Evolutionary conservation across 768 basidiomycete species (phyloP).

Genomic region (Tricholoma flavovirens): DNA sequence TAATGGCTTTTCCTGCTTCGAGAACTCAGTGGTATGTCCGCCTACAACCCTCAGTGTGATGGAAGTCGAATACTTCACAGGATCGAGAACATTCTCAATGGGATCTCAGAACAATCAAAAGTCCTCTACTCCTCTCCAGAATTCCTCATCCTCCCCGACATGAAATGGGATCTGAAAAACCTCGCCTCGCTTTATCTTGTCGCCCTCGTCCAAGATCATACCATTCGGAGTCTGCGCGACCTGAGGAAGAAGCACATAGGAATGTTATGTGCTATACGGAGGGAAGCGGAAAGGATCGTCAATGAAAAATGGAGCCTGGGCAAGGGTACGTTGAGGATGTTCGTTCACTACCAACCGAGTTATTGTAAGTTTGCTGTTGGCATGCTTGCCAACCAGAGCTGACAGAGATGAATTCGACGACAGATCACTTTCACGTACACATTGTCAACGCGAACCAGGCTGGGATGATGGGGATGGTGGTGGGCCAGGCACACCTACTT

Average conservation of each 20-base stretch:
- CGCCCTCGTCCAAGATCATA: constrained; percentile 59
- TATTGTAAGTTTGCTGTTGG: constrained; percentile 61
- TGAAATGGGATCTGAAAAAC: constrained; percentile 90
- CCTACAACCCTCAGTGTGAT: neutral
- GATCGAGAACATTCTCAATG: constrained; percentile 81
- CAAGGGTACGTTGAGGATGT: constrained; percentile 63
- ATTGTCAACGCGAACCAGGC: constrained; percentile 75
- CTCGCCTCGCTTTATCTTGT: constrained; percentile 80
- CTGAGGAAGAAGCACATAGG: constrained; percentile 57
- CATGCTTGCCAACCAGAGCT: neutral
- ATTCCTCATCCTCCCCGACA: constrained; percentile 86
- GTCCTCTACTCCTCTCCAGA: constrained; percentile 58
- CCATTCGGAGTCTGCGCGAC: constrained; percentile 73
- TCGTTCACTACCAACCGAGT: constrained; percentile 92
- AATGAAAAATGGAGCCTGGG: constrained; percentile 61
- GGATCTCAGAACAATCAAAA: constrained; percentile 68
- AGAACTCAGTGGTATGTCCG: constrained; percentile 72
- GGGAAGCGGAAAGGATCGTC: constrained; percentile 47
- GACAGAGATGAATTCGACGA: neutral
- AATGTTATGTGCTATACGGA: constrained; percentile 61
- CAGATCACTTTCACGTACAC: constrained; percentile 94
- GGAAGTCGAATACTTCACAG: constrained; percentile 31
- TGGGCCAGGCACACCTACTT: constrained; percentile 89
- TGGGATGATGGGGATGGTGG: constrained; percentile 63
- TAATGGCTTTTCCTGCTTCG: constrained; percentile 63